Conservation (phyloP, 805 yeast genomes). For the Diddensiella transvaalensis region DNA sequence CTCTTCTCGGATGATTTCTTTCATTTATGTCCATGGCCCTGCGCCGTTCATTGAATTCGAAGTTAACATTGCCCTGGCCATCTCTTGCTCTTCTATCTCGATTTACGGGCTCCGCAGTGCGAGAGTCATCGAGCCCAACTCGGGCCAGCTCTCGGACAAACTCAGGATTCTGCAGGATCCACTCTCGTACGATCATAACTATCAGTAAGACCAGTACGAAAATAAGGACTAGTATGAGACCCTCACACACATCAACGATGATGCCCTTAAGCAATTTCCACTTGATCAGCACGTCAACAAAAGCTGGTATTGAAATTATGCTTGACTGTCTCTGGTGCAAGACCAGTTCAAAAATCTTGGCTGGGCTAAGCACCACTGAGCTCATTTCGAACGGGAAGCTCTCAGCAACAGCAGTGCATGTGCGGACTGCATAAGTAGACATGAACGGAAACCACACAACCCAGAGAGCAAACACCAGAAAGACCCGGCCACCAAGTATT, state of each 20-base stretch:
- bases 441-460: constrained; percentile 25
- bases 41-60: not conserved
- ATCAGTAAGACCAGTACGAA: constrained; percentile 34
- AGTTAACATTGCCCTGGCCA: not conserved
- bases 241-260: constrained; percentile 26
- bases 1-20: not conserved
- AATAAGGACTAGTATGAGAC: constrained; percentile 27
- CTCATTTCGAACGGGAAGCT: constrained; percentile 17
- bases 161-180: constrained; percentile 33
- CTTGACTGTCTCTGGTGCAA: not conserved
- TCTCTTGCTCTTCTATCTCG: not conserved
- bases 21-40: too few species aligned
- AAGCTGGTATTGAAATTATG: not conserved
- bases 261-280: not conserved
- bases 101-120: not conserved
- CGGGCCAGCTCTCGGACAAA: constrained; percentile 20
- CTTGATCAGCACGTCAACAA: not conserved
- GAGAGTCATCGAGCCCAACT: not conserved
- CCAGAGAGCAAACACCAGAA: constrained; percentile 25
- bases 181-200: constrained; percentile 38
- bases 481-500: constrained; percentile 21
- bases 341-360: not conserved
- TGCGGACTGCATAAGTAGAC: constrained; percentile 21
- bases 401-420: constrained; percentile 22
- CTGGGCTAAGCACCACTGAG: not conserved